Conservation (phyloP, 192 early-diverging fungal species). For the Entomortierella parvispora region DNA sequence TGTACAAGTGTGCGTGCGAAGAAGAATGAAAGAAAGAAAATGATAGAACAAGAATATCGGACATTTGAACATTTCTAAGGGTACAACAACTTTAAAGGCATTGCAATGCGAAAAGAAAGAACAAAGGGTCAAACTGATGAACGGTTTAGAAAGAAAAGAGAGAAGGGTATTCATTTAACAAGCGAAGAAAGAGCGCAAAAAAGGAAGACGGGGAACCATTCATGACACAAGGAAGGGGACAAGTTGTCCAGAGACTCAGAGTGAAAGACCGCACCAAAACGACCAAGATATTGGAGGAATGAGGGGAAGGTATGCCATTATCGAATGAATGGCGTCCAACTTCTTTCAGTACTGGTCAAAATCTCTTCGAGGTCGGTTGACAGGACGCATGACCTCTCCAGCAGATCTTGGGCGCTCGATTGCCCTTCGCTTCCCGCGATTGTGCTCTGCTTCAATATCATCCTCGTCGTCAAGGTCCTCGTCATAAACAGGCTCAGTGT, state of each 20-base stretch:
- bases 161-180: no score
- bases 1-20: not conserved
- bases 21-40: not conserved
- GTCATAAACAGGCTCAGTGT: constrained; percentile 1
- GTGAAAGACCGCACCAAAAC: not conserved
- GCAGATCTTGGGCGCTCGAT: constrained; percentile 35
- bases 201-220: not conserved
- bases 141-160: not conserved
- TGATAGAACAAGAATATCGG: not conserved
- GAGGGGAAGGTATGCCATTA: not conserved
- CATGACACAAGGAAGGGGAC: no score
- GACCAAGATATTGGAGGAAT: not conserved
- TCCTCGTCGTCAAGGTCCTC: constrained; percentile 22
- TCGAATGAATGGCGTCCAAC: not conserved
- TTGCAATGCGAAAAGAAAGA: constrained; percentile 3
- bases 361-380: constrained; percentile 33
- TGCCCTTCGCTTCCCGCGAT: constrained; percentile 37
- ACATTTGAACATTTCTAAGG: not conserved
- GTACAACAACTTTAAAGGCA: not conserved
- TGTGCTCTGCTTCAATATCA: constrained; percentile 28
- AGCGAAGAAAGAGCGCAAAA: no score
- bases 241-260: constrained; percentile 1
- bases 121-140: not conserved
- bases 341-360: constrained; percentile 16
- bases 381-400: constrained; percentile 15